These are phyloP conservation scores for Hansenula sp. DNA, from an alignment of 1,139 yeast genomes.

Conservation along the genomic window DNA sequence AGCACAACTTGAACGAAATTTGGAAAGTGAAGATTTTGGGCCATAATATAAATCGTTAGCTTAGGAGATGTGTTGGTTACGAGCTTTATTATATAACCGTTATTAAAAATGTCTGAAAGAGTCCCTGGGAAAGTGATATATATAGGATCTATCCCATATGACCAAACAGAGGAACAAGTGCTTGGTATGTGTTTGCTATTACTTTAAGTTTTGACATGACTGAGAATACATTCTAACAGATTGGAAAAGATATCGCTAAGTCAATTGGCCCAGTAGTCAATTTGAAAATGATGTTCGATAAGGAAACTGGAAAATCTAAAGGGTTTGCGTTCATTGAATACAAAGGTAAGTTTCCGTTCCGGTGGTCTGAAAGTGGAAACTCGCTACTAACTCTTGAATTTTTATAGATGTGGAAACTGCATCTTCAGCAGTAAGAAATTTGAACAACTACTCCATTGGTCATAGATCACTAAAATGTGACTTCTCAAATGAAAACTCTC, in stretches of 20 bases:
- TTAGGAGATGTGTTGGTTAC: too few species aligned
- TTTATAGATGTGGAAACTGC: slow-evolving; percentile 62
- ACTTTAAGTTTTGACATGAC: neutral
- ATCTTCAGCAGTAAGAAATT: slow-evolving; percentile 83
- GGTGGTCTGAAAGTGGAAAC: neutral
- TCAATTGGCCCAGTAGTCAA: slow-evolving; percentile 86
- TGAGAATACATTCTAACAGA: slow-evolving; percentile 6
- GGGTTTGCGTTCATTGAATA: slow-evolving; percentile 90
- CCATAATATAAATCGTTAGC: too few species aligned
- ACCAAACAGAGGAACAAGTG: slow-evolving; percentile 87
- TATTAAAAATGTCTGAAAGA: slow-evolving; percentile 20
- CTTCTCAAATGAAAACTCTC: slow-evolving; percentile 46
- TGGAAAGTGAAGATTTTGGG: too few species aligned
- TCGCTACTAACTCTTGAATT: too few species aligned
- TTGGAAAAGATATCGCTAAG: slow-evolving; percentile 52
- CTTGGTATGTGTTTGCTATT: slow-evolving; percentile 28
- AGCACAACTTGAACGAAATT: neutral
- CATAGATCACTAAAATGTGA: slow-evolving; percentile 71
- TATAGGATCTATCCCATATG: slow-evolving; percentile 67
- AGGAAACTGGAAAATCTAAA: slow-evolving; percentile 84
- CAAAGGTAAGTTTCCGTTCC: slow-evolving; percentile 35
- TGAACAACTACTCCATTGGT: slow-evolving; percentile 78
- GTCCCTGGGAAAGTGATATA: slow-evolving; percentile 45
- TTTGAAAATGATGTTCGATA: slow-evolving; percentile 77
- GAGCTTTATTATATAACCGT: neutral